These are phyloP conservation scores for Pleurotus djamor DNA, from an alignment of 768 basidiomycete genomes.

Conservation along the genomic window DNA sequence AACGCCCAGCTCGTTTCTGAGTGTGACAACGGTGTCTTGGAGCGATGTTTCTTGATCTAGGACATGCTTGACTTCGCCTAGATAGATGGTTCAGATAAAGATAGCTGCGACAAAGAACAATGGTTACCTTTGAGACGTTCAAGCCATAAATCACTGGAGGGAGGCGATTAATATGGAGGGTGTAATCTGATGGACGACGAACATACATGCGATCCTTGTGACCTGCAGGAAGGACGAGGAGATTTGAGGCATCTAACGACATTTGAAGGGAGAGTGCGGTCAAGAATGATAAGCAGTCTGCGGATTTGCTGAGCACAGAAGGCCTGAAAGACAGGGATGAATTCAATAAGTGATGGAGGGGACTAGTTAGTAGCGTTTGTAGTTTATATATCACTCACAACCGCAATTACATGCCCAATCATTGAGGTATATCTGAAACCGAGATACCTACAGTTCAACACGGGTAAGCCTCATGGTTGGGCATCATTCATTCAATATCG, in stretches of 20 bases:
- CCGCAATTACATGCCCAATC: not conserved
- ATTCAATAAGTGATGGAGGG: not conserved
- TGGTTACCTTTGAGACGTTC: constrained; percentile 33
- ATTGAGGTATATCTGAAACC: not conserved
- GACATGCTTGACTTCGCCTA: constrained; percentile 38
- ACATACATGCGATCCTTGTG: constrained; percentile 2
- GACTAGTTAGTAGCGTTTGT: not conserved
- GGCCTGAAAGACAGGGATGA: too few species aligned
- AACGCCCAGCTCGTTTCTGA: constrained; percentile 38
- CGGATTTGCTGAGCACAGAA: too few species aligned
- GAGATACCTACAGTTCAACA: not conserved
- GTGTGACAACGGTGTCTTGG: constrained; percentile 27
- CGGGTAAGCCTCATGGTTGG: not conserved
- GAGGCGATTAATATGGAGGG: not conserved
- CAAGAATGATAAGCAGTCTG: not conserved
- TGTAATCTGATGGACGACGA: not conserved
- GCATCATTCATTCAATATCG: not conserved
- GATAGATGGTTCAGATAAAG: not conserved
- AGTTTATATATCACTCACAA: not conserved
- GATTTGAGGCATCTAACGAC: not conserved
- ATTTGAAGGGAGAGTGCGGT: not conserved
- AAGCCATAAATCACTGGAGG: constrained; percentile 23
- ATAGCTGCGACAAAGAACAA: not conserved
- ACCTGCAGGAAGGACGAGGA: not conserved
- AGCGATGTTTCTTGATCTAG: constrained; percentile 26